phyloP scores from a whole-genome alignment of 2,329 filamentous ascomycete genomes.

The Bipolaris zeicola region DNA sequence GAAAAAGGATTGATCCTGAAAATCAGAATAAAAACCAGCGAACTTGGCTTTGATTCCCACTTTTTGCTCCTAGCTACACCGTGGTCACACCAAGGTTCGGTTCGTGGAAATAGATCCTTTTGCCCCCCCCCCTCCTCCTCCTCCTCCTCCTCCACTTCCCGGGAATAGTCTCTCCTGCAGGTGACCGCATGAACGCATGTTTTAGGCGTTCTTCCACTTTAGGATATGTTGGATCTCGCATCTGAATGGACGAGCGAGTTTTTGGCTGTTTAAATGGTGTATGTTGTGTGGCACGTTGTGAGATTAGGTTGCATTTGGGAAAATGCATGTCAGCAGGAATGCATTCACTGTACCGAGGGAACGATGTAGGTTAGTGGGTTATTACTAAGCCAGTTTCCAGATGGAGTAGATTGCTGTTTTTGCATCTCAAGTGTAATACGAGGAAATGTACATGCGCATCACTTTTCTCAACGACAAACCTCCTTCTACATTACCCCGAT shows the following conservation, averaged over 20 bases:
- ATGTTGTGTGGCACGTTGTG: not conserved
- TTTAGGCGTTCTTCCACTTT: not conserved
- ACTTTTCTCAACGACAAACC: not conserved
- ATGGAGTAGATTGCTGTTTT: not conserved
- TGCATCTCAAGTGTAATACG: not conserved
- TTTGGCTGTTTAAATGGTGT: not conserved
- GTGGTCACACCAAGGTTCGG: not conserved
- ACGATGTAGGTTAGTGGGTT: not conserved
- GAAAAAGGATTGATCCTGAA: not conserved
- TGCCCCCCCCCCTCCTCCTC: not conserved
- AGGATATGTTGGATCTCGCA: not conserved
- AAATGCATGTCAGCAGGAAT: not conserved
- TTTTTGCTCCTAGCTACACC: not conserved
- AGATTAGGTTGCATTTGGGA: not conserved
- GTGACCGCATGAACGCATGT: not conserved
- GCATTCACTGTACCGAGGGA: not conserved
- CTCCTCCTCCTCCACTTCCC: not conserved
- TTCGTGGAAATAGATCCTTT: not conserved
- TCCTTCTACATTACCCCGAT: not conserved
- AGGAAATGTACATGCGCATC: too few relatives aligned
- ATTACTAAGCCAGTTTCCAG: not conserved
- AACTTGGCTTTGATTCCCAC: not conserved
- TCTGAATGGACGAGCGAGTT: not conserved
- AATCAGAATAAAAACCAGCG: not conserved
- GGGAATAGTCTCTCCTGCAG: not conserved